phyloP scores from a whole-genome alignment of 345 rosid species.

The Lepidium africanum region DNA sequence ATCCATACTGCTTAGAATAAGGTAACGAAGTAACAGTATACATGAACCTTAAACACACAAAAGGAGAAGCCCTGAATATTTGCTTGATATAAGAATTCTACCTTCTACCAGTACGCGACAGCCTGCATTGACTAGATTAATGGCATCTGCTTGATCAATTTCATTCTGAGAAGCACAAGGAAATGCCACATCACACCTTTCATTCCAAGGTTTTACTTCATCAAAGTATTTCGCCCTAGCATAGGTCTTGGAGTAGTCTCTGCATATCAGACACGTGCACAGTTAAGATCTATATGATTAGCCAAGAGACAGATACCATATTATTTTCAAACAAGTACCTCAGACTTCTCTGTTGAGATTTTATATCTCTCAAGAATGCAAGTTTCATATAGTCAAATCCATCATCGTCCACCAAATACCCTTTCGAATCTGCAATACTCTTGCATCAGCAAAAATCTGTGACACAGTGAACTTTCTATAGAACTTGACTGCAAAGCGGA shows the following conservation, averaged over 20 bases:
- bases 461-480: background rate
- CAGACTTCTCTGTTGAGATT: slow-evolving; percentile 93
- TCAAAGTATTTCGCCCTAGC: slow-evolving; percentile 93
- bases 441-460: slow-evolving; percentile 12
- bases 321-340: slow-evolving; percentile 35
- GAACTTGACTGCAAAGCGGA: background rate
- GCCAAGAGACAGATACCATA: background rate
- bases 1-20: background rate
- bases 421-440: slow-evolving; percentile 68
- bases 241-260: slow-evolving; percentile 98
- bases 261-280: slow-evolving; percentile 30
- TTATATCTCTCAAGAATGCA: slow-evolving; percentile 88
- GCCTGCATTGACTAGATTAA: slow-evolving; percentile 82
- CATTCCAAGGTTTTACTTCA: slow-evolving; percentile 95
- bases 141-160: slow-evolving; percentile 93
- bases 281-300: background rate
- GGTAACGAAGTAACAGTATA: background rate
- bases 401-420: slow-evolving; percentile 95
- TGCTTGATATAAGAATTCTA: slow-evolving; percentile 25
- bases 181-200: slow-evolving; percentile 90
- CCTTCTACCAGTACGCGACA: slow-evolving; percentile 93
- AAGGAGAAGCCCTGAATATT: background rate
- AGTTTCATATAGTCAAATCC: slow-evolving; percentile 97
- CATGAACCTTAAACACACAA: background rate
- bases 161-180: slow-evolving; percentile 96